phyloP scores from a whole-genome alignment of 2,329 filamentous ascomycete species.

The Shiraia sp. region DNA sequence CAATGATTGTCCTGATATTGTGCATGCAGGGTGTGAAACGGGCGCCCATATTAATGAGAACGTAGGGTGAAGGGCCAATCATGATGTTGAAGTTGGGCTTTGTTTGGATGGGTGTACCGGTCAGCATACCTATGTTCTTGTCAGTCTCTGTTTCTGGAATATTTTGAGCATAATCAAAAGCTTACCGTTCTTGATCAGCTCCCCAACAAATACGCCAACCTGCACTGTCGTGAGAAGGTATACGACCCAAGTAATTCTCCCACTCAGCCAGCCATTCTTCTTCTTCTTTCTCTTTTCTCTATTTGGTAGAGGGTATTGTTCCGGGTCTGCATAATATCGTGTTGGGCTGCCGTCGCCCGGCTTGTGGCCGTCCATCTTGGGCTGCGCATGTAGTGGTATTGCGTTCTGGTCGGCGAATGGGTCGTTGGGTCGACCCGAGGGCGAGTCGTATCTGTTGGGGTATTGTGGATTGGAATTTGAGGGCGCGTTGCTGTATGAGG shows the following conservation, averaged over 20 bases:
- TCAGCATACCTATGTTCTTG: conserved; percentile 64
- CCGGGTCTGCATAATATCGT: conserved; percentile 45
- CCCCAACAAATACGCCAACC: conserved; percentile 82
- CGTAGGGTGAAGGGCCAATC: conserved; percentile 89
- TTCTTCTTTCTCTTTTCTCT: conserved; percentile 32
- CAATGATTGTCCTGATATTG: conserved; percentile 69
- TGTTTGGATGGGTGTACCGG: conserved; percentile 76
- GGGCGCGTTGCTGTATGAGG: conserved; percentile 59
- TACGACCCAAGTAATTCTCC: conserved; percentile 74
- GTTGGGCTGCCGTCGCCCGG: conserved; percentile 30
- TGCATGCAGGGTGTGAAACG: conserved; percentile 96
- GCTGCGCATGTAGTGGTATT: conserved; percentile 50
- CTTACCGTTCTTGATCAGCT: conserved; percentile 82
- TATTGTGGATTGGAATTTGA: conserved; percentile 38
- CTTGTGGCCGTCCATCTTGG: conserved; percentile 39
- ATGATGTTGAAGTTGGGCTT: conserved; percentile 92
- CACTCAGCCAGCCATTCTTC: conserved; percentile 60
- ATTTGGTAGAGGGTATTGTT: conserved; percentile 37
- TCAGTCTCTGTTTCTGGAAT: conserved; percentile 7
- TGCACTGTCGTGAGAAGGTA: conserved; percentile 79
- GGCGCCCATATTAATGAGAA: conserved; percentile 96
- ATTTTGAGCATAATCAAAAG: neutral
- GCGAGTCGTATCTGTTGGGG: conserved; percentile 40
- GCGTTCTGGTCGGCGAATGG: conserved; percentile 54
- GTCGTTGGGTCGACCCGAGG: conserved; percentile 57